phyloP scores from a whole-genome alignment of 768 basidiomycete genomes.

The Panus rudis region DNA sequence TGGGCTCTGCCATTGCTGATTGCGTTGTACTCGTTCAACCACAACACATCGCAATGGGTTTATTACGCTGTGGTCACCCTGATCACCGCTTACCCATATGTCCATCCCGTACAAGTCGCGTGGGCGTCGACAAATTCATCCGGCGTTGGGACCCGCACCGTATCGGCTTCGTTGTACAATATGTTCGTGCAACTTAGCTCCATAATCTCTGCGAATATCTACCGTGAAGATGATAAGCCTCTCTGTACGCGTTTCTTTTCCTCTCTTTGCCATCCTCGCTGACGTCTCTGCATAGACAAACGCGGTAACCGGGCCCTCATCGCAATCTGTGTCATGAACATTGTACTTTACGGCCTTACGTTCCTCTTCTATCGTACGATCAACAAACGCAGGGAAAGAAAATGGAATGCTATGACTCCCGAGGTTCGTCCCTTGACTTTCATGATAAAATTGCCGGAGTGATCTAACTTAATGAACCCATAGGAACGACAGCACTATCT shows the following conservation, averaged over 20 bases:
- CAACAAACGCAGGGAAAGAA: constrained; percentile 41
- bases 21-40: constrained; percentile 45
- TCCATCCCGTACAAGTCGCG: constrained; percentile 32
- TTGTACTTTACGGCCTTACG: constrained; percentile 42
- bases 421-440: constrained; percentile 28
- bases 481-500: constrained; percentile 54
- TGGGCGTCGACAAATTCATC: constrained; percentile 58
- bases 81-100: constrained; percentile 46
- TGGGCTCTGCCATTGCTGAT: constrained; percentile 61
- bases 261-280: constrained; percentile 24
- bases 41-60: constrained; percentile 45
- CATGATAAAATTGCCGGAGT: not conserved
- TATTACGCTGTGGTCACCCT: constrained; percentile 48
- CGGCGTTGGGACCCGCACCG: constrained; percentile 48
- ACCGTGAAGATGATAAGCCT: constrained; percentile 44
- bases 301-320: constrained; percentile 53
- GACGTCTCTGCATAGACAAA: constrained; percentile 36
- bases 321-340: constrained; percentile 46
- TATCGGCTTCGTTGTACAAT: constrained; percentile 43
- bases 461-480: not conserved
- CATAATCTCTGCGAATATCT: constrained; percentile 50
- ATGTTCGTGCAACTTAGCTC: constrained; percentile 57
- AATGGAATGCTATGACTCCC: constrained; percentile 44
- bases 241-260: constrained; percentile 19
- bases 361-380: constrained; percentile 49